Conservation (phyloP, 2,329 filamentous ascomycete genomes). For the Tolypocladium album region DNA sequence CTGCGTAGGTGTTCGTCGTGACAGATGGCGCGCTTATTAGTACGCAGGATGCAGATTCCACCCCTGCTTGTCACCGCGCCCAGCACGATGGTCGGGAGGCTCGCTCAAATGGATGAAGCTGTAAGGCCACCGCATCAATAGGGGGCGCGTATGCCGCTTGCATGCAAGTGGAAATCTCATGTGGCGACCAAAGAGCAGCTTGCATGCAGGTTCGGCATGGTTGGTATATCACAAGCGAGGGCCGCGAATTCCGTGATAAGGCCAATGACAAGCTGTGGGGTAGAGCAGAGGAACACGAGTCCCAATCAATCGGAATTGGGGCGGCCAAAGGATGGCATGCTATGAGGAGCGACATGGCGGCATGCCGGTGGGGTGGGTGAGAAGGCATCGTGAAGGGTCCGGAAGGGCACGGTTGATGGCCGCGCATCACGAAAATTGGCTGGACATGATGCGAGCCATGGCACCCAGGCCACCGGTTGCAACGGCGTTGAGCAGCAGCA, state of each 20-base stretch:
- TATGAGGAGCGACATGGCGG: background rate
- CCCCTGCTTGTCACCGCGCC: background rate
- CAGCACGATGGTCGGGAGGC: background rate
- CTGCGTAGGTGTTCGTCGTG: background rate
- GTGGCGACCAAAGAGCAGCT: background rate
- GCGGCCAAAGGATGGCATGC: background rate
- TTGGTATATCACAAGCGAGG: background rate
- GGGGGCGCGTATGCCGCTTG: background rate
- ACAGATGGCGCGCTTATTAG: background rate
- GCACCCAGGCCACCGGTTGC: background rate
- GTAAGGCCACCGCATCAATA: background rate
- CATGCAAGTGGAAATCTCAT: background rate
- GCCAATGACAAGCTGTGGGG: background rate
- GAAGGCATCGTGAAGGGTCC: background rate
- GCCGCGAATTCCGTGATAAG: background rate
- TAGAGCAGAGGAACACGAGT: background rate
- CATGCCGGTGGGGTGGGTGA: background rate
- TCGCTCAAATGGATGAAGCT: background rate
- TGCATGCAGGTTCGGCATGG: background rate
- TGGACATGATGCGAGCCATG: background rate
- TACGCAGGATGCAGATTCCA: background rate
- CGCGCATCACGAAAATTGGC: background rate
- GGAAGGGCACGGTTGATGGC: background rate
- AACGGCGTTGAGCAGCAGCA: background rate
- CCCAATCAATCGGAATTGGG: slow-evolving; percentile 1